Percentiles rank a stretch among this genome's conserved stretches.
Evolutionary conservation across 164 flowering plant species (phyloP).

Genomic region (Aristolochia californica): DNA sequence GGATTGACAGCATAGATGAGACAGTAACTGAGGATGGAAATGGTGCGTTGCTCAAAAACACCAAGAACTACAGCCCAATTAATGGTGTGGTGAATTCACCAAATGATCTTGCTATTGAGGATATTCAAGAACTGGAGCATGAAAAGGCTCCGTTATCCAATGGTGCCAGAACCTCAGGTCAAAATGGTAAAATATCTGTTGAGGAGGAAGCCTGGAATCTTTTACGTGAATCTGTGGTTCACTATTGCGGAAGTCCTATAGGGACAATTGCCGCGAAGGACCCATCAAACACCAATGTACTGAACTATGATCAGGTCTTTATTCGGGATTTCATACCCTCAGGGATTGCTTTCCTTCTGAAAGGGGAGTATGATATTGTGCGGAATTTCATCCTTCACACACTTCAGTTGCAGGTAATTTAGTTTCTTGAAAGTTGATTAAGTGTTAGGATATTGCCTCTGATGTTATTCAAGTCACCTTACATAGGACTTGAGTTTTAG

Average conservation of each 20-base stretch:
- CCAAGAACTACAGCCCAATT: constrained; percentile 1
- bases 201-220: constrained; percentile 82
- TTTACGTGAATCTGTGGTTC: constrained; percentile 42
- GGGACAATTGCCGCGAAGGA: constrained; percentile 83
- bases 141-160: constrained; percentile 17
- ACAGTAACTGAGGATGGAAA: constrained; percentile 21
- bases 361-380: constrained; percentile 77
- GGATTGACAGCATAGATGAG: constrained; percentile 29
- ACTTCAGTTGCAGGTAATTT: constrained; percentile 68
- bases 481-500: too few species aligned
- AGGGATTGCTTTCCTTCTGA: constrained; percentile 72
- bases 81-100: constrained; percentile 14
- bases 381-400: constrained; percentile 73
- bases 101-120: constrained; percentile 15
- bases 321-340: constrained; percentile 79
- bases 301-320: constrained; percentile 77
- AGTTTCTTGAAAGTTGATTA: background rate
- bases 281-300: constrained; percentile 26
- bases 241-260: constrained; percentile 59
- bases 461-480: too few species aligned
- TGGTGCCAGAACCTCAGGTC: constrained; percentile 5
- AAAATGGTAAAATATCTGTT: constrained; percentile 17
- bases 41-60: constrained; percentile 16
- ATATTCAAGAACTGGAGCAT: constrained; percentile 13
- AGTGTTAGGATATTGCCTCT: background rate